Evolutionary conservation across 2,329 filamentous ascomycete genomes (phyloP), one percentile per base, ranked within the genome.

Genomic region (Xylaria sp.): DNA sequence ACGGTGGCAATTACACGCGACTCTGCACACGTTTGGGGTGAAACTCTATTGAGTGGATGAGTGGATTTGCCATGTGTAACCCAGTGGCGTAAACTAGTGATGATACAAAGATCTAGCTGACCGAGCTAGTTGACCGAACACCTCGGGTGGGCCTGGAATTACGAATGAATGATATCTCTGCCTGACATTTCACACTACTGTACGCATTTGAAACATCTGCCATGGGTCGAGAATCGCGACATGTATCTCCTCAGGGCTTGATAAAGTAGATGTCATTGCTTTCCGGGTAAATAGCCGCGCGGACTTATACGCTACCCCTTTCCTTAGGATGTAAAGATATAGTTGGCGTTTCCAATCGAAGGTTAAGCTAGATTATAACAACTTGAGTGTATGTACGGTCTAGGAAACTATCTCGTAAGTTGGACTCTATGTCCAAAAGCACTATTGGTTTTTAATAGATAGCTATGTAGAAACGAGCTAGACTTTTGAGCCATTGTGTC

Each of bases 31-130:
- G 47, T 51, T 48, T 53, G 32, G 59, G 18, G 47, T 50, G 21
- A 29, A 51, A 51, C 6, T 53, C n/a, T 51, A 47, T 61, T 40
- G 23, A 60, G 29, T 42, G 29, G 6, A 21, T 42, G 29, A 1
- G 32, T 53, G 47, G 59, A 21, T 21, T 53, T 35, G 59, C 32
- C 47, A 53, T 37, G 51, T 13, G 51, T 21, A 21, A 35, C 27
- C 10, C 8, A 32, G 51, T 35, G 51, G 51, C 51, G 29, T 37
- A 29, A 37, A 55, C 51, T 16, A 5, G 2, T 5, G n/a, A 48
- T 13, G 9, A 32, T 12, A 16, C 6, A n/a, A n/a, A 35, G 27
- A 47, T 18, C 18, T 18, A 21, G 40, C 40, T 44, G n/a, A 35
- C 32, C 32, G 2, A n/a, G 23, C 18, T 32, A 32, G 16, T 21